phyloP scores from a whole-genome alignment of 1,284 basidiomycete species.

The Boletus holoroseus region DNA sequence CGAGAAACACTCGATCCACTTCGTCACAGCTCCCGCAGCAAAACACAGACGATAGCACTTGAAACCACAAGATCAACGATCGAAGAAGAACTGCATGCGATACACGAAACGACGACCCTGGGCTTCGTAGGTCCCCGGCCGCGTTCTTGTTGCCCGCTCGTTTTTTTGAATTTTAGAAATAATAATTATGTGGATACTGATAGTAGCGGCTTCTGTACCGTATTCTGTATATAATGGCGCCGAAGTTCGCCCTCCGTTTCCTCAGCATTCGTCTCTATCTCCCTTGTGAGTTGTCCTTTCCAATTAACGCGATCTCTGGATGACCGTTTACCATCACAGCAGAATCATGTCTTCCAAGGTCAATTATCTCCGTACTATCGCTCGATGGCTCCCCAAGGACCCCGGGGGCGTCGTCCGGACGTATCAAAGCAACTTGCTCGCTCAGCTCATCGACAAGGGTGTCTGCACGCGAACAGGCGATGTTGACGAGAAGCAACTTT shows the following conservation, averaged over 20 bases:
- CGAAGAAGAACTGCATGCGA: not conserved
- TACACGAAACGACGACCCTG: not conserved
- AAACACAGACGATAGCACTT: not conserved
- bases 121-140: not conserved
- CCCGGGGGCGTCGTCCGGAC: conserved; percentile 4
- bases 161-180: not conserved
- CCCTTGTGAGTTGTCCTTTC: conserved; percentile 1
- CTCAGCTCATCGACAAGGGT: conserved; percentile 1
- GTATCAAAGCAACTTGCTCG: conserved; percentile 7
- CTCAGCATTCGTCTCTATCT: not conserved
- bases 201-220: not conserved
- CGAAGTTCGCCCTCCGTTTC: not conserved
- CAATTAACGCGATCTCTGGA: not conserved
- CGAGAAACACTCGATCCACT: not conserved
- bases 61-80: not conserved
- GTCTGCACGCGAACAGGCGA: conserved; percentile 7
- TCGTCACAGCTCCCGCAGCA: not conserved
- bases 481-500: conserved; percentile 17
- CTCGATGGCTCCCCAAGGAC: conserved; percentile 22
- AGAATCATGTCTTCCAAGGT: conserved; percentile 8
- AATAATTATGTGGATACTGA: not conserved
- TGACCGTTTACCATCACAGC: not conserved
- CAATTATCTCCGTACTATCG: conserved; percentile 1
- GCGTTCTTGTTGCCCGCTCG: not conserved
- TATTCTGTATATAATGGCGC: conserved; percentile 9